Evolutionary conservation across 345 rosid genomes (phyloP), one percentile per base, ranked within the genome.

Genomic region (Acer campestre): DNA sequence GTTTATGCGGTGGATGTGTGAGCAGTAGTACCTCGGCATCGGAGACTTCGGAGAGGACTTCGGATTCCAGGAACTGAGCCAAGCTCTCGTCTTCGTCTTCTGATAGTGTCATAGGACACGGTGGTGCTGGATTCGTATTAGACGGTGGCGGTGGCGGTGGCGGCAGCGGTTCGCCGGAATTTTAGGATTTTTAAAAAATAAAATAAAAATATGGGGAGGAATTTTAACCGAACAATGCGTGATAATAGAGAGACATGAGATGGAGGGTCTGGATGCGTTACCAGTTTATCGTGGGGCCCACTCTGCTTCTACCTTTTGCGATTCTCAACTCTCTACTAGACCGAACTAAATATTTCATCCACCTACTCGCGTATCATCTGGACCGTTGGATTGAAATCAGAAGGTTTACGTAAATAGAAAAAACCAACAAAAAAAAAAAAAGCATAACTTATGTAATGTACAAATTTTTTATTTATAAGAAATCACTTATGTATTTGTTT

Each of bases 41-140:
- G 79, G 90, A 80, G 81, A 78, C 82, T 68, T 82, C 85, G 48
- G 86, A 79, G 69, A 89, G 85, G 80, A 90, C 88, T 82, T 95
- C 95, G 31, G 98, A 89, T 79, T 95, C 98, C 29, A 95, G 92
- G 84, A 91, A 90, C 6, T 87, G 83, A 48, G 95, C 94, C 59
- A 91, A 84, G 22, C 55, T 78, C 68, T 89, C 91, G 81, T 91
- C 91, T 81, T 93, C 98, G 22, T 90, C 91, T 77, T 90, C 95
- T 65, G 89, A 89, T 2, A 82, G 42, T 49, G 89, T 77, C 97
- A 92, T 91, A 9, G 16, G 38, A 16, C 38, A 61, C 76, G 56
- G 80, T 40, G 17, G n/a, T 7, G 10, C 40, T 16, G n/a, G 40
- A 61, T 22, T 67, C 17, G 16, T 76, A 75, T 75, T 23, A 27